Evolutionary conservation across 495 filamentous ascomycete species (phyloP), one percentile per base, ranked within the genome.

Genomic region (Penicillium salamii): DNA sequence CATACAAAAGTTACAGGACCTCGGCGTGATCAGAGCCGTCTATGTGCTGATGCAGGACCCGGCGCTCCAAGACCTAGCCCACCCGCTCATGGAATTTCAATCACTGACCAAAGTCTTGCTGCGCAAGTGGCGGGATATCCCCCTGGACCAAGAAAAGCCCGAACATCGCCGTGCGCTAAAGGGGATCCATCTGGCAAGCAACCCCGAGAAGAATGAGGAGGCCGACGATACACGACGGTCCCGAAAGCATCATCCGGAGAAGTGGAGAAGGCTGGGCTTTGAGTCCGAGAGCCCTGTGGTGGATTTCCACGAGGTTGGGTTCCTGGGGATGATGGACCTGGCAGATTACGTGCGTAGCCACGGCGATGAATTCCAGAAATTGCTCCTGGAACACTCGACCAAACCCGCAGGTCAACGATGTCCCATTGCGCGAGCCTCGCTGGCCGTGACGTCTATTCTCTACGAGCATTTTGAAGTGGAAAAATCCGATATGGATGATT

Each of bases 391-490:
- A 66, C 91, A 99, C 67, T 88, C 89, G 5, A 83, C 84, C 11
- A 83, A 83, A 60, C 78, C 86, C 5, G 45, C 78, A 7, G 73
- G 82, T 43, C 83, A 90, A 54, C 78, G 92, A 42, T 97, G 92
- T 71, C 93, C 95, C 1, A 79, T 99, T 53, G 89, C 95, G 5
- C 78, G 88, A 54, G 88, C 90, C 7, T 96, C 90, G 46, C 72
- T 99, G 51, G 87, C 91, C 0, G 85, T 96, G 19, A 97, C 92
- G 3, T 78, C 82, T 21, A 88, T 95, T 12, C 70, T 99, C 12
- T 96, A 93, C 65, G 90, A 97, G 52, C 91, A 96, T 72, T 99
- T 99, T 53, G 89, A 95, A 50, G 87, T 96, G 24, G 89, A 93
- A 52, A 91, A 89, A 59, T 85, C 88, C 2, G 90, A 93, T 43